Base-by-base conservation (phyloP, 2,329 filamentous ascomycete species). In the Shiraia sp. region DNA sequence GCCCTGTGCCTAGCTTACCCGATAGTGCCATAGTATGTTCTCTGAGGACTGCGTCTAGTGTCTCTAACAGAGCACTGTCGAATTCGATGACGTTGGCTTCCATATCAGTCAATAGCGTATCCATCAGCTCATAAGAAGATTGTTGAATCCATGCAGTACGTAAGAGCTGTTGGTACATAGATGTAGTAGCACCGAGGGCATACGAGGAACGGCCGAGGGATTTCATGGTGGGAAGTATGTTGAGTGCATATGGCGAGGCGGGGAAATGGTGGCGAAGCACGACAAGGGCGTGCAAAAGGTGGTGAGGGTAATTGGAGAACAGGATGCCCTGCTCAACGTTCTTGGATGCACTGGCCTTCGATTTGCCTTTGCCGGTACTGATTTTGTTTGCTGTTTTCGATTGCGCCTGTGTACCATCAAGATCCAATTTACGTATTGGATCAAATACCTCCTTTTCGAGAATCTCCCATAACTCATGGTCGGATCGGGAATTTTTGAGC, bases 141-240 rank as follows among this genome's bases (percentile, higher is more conserved):
- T 81, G 79, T 9, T 80, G 78, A 24, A 71, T 66, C 81, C 85
- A 88, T 40, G 82, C 73, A 15, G 85, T 76, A 10, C 74, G 67
- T 16, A 88, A 74, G 24, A 90, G 75, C 34, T 81, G 75, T 59
- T 86, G 84, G 72, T 88, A 91, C 29, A 91, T 80, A 0, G 78
- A 72, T 0, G 86, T 86, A 13, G 83, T 83, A 5, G 81, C 84
- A 33, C 86, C 87, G 1, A 92, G 77, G 6, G 88, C 82, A 58
- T 86, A 88, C 0, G 85, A 86, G 1, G 81, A 79, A 1, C 86
- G 76, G 2, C 87, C 87, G 0, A 88, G 74, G 31, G 78, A 74
- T 60, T 87, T 87, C 55, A 90, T 72, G 6, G 79, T 78, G 0
- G 87, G 85, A 1, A 91, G 73, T 17, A 90, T 68, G 31, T 76